A percentile compares a stretch with the other conserved stretches of the same genome.
phyloP scores from a whole-genome alignment of 441 rosid genomes.

The Corymbia calophylla region DNA sequence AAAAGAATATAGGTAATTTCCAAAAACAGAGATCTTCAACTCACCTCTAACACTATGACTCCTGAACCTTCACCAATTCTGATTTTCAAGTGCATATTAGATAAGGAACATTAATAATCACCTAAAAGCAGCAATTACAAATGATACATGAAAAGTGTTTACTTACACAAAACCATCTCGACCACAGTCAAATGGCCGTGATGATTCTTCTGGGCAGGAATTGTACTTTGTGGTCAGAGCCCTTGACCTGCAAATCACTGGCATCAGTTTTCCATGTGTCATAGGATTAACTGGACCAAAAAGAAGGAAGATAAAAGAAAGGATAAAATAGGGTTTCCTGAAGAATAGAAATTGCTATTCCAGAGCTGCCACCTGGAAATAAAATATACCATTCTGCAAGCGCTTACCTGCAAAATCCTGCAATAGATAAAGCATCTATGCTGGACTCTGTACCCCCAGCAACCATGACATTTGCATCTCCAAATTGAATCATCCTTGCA shows the following conservation, averaged over 20 bases:
- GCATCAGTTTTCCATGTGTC: neutral
- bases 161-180: slow-evolving; percentile 99
- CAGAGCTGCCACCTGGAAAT: neutral
- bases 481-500: slow-evolving; percentile 92
- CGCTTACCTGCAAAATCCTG: slow-evolving; percentile 84
- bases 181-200: slow-evolving; percentile 87
- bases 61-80: slow-evolving; percentile 98
- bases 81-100: slow-evolving; percentile 12
- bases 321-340: neutral
- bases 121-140: neutral
- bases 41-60: slow-evolving; percentile 78
- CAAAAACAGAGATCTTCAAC: neutral
- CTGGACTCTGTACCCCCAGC: slow-evolving; percentile 97
- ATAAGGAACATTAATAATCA: neutral
- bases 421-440: slow-evolving; percentile 91
- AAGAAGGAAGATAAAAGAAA: neutral
- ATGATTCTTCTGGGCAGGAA: slow-evolving; percentile 76
- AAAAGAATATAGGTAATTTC: neutral
- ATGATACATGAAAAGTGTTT: neutral
- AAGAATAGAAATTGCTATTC: neutral
- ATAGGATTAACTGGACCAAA: neutral
- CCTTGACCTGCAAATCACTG: slow-evolving; percentile 53
- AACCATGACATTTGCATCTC: slow-evolving; percentile 92
- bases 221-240: slow-evolving; percentile 82
- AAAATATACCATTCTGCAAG: neutral